These are phyloP conservation scores for Trametes sanguinea DNA, from an alignment of 768 basidiomycete genomes.

Conservation along the genomic window DNA sequence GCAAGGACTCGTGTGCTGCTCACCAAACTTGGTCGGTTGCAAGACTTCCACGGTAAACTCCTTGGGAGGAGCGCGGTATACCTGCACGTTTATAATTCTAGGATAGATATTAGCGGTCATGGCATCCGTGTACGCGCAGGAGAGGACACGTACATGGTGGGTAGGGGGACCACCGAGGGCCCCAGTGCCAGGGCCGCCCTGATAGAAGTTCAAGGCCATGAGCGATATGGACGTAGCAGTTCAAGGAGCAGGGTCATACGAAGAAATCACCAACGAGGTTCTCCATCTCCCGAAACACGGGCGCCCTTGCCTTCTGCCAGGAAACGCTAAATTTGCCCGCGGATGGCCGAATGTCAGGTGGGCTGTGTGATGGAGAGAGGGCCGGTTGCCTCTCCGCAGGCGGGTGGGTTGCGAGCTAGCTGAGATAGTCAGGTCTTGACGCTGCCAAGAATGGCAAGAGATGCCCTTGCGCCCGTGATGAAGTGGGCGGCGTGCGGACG, in stretches of 20 bases:
- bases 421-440: constrained; percentile 5
- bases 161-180: constrained; percentile 26
- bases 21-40: constrained; percentile 54
- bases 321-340: constrained; percentile 10
- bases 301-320: not conserved
- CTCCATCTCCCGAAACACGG: not conserved
- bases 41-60: constrained; percentile 63
- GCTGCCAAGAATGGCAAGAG: constrained; percentile 4
- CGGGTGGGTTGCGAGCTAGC: not conserved
- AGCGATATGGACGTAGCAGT: constrained; percentile 12
- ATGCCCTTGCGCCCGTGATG: not conserved
- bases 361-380: constrained; percentile 11
- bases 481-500: not conserved
- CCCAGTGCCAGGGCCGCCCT: constrained; percentile 27
- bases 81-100: constrained; percentile 64
- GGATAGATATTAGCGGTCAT: not conserved
- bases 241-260: constrained; percentile 13
- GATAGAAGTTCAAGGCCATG: constrained; percentile 10
- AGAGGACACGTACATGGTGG: constrained; percentile 21
- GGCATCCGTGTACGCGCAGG: not conserved
- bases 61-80: constrained; percentile 58
- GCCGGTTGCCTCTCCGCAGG: constrained; percentile 6
- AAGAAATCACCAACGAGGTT: constrained; percentile 14
- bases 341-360: constrained; percentile 12
- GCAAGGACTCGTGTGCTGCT: constrained; percentile 1